A percentile compares a stretch with the other conserved stretches of the same genome.
Evolutionary conservation across 2,329 filamentous ascomycete species (phyloP).

Genomic region (Sporothrix schenckii): DNA sequence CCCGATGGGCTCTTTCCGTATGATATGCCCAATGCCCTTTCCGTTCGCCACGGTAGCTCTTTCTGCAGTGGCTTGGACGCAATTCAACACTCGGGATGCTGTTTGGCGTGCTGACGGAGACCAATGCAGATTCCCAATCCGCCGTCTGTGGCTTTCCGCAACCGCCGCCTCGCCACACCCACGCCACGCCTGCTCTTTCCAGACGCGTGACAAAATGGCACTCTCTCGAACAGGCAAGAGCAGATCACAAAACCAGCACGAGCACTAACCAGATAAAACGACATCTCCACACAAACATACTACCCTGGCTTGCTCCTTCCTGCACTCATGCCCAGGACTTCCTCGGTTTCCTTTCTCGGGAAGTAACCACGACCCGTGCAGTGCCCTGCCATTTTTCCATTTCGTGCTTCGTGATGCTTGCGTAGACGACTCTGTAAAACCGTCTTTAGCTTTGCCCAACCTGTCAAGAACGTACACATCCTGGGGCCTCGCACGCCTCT

Average conservation of each 20-base stretch:
- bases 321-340: slow-evolving; percentile 17
- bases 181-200: slow-evolving; percentile 17
- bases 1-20: slow-evolving; percentile 6
- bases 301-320: slow-evolving; percentile 6
- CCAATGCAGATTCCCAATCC: slow-evolving; percentile 23
- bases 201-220: neutral
- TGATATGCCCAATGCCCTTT: no score
- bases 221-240: neutral
- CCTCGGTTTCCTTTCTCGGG: neutral
- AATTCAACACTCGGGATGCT: neutral
- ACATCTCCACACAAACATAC: slow-evolving; percentile 10
- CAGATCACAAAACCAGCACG: slow-evolving; percentile 9
- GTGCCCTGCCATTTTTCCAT: neutral
- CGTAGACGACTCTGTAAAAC: neutral
- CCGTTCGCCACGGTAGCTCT: neutral
- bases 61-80: neutral
- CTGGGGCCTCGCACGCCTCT: neutral
- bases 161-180: slow-evolving; percentile 8
- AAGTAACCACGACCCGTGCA: slow-evolving; percentile 13
- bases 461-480: neutral
- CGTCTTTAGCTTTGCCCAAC: slow-evolving; percentile 1
- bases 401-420: neutral
- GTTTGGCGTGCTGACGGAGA: slow-evolving; percentile 23
- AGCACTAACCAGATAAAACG: slow-evolving; percentile 5
- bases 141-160: slow-evolving; percentile 12